These are phyloP conservation scores for Sporobolomyces roseus DNA, from an alignment of 768 basidiomycete genomes.

Conservation along the genomic window DNA sequence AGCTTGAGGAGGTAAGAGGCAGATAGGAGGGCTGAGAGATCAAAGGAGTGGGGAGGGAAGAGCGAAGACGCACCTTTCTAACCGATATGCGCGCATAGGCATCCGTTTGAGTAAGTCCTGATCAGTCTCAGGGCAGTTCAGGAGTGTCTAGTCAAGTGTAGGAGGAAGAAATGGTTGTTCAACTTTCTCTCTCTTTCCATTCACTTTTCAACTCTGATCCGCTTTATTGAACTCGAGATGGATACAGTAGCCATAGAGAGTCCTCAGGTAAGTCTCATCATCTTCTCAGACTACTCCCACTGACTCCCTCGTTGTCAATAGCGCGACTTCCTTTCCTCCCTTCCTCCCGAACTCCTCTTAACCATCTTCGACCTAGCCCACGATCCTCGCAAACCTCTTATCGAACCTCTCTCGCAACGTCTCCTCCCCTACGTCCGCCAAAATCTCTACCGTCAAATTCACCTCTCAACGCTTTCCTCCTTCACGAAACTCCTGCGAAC, in stretches of 20 bases:
- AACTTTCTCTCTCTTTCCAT: too few species aligned
- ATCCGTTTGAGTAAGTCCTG: background rate
- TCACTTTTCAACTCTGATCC: too few species aligned
- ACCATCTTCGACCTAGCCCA: conserved; percentile 2
- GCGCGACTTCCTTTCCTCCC: background rate
- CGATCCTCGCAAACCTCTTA: background rate
- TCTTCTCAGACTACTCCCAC: too few species aligned
- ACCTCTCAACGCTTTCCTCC: background rate
- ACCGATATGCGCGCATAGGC: background rate
- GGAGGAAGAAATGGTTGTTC: background rate
- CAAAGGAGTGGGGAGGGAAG: background rate
- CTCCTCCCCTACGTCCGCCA: background rate
- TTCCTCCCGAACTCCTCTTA: background rate
- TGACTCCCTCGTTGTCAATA: too few species aligned
- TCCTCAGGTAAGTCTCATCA: too few species aligned
- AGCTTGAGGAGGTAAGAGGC: background rate
- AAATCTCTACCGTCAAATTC: background rate
- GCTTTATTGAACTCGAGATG: too few species aligned
- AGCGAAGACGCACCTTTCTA: background rate
- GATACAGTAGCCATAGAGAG: too few species aligned
- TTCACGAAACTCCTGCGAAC: too few species aligned
- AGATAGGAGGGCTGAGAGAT: background rate
- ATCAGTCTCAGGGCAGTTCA: background rate
- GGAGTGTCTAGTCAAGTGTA: background rate
- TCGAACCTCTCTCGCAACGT: background rate